Conservation (phyloP, 306 rosid species). For the Albizia julibrissin region DNA sequence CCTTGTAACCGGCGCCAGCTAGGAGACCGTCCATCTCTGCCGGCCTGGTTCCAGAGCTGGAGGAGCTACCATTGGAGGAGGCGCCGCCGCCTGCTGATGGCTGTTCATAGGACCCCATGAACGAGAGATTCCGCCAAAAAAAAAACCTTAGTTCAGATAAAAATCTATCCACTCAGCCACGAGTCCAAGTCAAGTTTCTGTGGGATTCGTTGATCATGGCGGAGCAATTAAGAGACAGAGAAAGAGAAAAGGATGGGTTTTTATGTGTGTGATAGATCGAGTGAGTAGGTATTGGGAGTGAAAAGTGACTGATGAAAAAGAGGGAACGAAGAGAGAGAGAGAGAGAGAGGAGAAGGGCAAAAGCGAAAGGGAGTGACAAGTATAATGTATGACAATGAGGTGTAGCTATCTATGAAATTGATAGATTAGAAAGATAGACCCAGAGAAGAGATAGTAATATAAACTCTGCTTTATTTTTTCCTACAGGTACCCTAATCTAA, state of each 20-base stretch:
- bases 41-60: conserved; percentile 35
- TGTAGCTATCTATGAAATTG: conserved; percentile 29
- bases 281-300: conserved; percentile 15
- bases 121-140: too few species aligned
- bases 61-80: conserved; percentile 43
- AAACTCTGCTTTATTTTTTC: background rate
- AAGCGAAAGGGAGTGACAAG: background rate
- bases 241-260: background rate
- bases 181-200: background rate
- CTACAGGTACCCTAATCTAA: conserved; percentile 27
- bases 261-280: background rate
- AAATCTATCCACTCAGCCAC: background rate
- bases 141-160: background rate
- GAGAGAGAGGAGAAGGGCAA: background rate
- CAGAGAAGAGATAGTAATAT: background rate
- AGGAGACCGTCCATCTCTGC: conserved; percentile 64
- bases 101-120: conserved; percentile 53
- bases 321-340: background rate
- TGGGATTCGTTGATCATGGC: conserved; percentile 21
- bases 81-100: conserved; percentile 13
- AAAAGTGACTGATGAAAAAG: conserved; percentile 36
- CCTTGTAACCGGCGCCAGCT: conserved; percentile 75
- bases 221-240: background rate
- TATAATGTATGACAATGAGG: conserved; percentile 26
- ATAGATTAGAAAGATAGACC: conserved; percentile 24